Evolutionary conservation across 2,329 filamentous ascomycete genomes (phyloP).

Genomic region (Hypoxylon sp.): DNA sequence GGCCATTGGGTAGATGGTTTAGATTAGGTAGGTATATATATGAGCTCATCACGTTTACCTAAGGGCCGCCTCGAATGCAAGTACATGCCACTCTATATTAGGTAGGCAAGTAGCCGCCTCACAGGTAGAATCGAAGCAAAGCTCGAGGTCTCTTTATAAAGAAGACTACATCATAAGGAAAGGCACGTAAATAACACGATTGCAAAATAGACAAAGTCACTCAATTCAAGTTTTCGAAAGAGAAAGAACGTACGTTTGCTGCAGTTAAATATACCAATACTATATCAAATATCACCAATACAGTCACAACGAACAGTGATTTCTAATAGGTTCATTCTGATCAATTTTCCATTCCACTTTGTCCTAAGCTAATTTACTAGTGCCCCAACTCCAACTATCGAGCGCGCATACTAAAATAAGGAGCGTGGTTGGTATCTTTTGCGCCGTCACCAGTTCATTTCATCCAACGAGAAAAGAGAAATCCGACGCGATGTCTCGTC

Average conservation of each 20-base stretch:
- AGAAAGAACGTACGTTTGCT: neutral
- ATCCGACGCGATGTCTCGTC: neutral
- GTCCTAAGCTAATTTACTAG: constrained; percentile 22
- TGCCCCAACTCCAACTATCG: neutral
- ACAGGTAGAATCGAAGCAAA: neutral
- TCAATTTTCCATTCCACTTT: constrained; percentile 28
- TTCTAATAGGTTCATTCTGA: constrained; percentile 9
- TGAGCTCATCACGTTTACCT: neutral
- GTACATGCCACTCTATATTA: neutral
- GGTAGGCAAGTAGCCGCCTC: neutral
- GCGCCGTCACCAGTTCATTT: constrained; percentile 14
- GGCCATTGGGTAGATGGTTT: too few species aligned
- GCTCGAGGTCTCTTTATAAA: neutral
- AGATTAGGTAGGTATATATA: too few species aligned
- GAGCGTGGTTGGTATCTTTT: constrained; percentile 32
- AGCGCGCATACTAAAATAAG: constrained; percentile 27
- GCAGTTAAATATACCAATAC: neutral
- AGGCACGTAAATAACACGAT: neutral
- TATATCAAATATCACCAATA: neutral
- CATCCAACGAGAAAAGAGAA: constrained; percentile 7
- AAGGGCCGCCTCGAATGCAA: neutral
- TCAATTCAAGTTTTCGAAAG: neutral
- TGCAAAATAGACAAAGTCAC: neutral
- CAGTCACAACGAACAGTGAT: neutral
- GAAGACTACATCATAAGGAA: neutral